Conservation (phyloP, 2,329 filamentous ascomycete genomes). For the Aspergillus transmontanensis region DNA sequence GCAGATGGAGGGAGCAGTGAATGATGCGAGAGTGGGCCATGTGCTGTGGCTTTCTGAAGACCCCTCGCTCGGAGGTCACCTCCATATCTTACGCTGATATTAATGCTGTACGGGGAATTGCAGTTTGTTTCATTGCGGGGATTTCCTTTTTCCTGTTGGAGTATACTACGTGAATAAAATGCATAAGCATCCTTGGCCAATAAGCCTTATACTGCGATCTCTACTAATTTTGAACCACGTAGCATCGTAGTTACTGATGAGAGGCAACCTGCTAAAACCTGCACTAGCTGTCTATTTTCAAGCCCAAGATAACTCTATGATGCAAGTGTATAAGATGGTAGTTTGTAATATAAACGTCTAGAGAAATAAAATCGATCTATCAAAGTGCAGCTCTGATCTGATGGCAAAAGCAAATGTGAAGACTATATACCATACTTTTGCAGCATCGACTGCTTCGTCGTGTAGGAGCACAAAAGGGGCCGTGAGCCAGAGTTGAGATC, state of each 20-base stretch:
- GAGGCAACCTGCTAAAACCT: neutral
- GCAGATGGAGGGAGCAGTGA: neutral
- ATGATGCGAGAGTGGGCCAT: neutral
- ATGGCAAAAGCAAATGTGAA: neutral
- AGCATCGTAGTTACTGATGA: no score
- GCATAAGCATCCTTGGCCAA: neutral
- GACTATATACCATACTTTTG: conserved; percentile 5
- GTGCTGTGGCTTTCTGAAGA: neutral
- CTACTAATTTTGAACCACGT: neutral
- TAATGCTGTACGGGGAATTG: neutral
- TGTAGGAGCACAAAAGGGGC: conserved; percentile 10
- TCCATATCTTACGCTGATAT: neutral
- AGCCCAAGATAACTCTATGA: neutral
- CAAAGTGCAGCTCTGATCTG: neutral
- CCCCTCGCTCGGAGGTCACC: neutral
- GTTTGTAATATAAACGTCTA: conserved; percentile 5
- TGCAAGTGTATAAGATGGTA: no score
- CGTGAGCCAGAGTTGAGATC: conserved; percentile 11
- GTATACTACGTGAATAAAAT: neutral
- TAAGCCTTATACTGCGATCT: neutral
- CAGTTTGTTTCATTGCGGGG: neutral
- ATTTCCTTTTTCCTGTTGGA: neutral
- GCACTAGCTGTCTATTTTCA: neutral
- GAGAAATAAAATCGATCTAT: conserved; percentile 13
- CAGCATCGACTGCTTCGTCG: conserved; percentile 5